Percentiles rank a stretch among this genome's conserved stretches.
Evolutionary conservation across 2,329 filamentous ascomycete genomes (phyloP).

Genomic region (Talaromyces sp.): DNA sequence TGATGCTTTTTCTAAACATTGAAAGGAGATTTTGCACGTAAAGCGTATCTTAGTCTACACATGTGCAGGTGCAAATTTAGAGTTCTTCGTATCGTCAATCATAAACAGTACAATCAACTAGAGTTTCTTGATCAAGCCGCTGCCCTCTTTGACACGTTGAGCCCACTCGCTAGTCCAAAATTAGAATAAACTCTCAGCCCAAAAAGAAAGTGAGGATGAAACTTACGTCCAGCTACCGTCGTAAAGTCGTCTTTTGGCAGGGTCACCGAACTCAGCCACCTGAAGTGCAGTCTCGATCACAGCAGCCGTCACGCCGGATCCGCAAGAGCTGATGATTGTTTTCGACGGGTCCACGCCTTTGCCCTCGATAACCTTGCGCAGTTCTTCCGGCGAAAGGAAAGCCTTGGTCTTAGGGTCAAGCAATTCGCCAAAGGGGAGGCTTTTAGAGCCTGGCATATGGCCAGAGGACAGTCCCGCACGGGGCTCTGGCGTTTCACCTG

Average conservation of each 20-base stretch:
- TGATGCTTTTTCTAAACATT: background rate
- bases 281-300: slow-evolving; percentile 82
- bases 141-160: slow-evolving; percentile 41
- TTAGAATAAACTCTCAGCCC: background rate
- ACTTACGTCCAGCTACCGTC: slow-evolving; percentile 98
- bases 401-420: slow-evolving; percentile 80
- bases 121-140: slow-evolving; percentile 40
- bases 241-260: slow-evolving; percentile 69
- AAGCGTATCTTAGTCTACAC: background rate
- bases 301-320: slow-evolving; percentile 89
- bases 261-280: slow-evolving; percentile 67
- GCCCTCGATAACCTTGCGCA: slow-evolving; percentile 70
- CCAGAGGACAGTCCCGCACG: slow-evolving; percentile 80
- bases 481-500: slow-evolving; percentile 78
- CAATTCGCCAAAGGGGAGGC: slow-evolving; percentile 71
- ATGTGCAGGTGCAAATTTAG: no score
- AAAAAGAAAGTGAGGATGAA: background rate
- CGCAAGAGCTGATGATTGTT: slow-evolving; percentile 82
- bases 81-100: no score
- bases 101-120: background rate
- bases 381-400: slow-evolving; percentile 64
- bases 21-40: background rate
- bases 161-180: slow-evolving; percentile 43
- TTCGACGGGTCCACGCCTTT: slow-evolving; percentile 73
- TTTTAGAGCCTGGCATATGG: slow-evolving; percentile 85